phyloP scores from a whole-genome alignment of 1,284 basidiomycete genomes.

The Pterulicium gracile region DNA sequence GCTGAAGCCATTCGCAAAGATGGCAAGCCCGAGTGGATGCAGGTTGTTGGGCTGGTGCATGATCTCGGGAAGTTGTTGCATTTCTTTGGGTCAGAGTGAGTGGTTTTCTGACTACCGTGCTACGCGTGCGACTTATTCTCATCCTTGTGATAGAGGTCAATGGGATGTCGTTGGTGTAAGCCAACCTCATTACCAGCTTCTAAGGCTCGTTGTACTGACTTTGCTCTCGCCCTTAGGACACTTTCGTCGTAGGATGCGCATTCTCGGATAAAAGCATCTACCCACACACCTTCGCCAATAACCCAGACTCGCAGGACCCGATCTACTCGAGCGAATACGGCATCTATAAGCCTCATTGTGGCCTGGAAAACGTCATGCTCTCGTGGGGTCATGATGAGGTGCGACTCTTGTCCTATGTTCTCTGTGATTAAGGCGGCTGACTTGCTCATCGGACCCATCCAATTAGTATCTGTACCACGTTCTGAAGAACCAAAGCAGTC shows the following conservation, averaged over 20 bases:
- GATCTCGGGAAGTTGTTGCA: constrained; percentile 81
- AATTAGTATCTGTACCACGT: constrained; percentile 67
- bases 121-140: too few relatives aligned
- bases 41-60: constrained; percentile 81
- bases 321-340: constrained; percentile 76
- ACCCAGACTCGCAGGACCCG: constrained; percentile 65
- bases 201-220: constrained; percentile 5
- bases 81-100: constrained; percentile 64
- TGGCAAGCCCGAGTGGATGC: constrained; percentile 87
- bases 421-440: constrained; percentile 8
- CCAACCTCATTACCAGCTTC: constrained; percentile 11
- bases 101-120: constrained; percentile 7
- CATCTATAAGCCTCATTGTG: constrained; percentile 78
- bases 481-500: constrained; percentile 65
- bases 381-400: constrained; percentile 89
- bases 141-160: constrained; percentile 42
- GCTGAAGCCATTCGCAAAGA: constrained; percentile 86
- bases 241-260: constrained; percentile 80
- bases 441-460: constrained; percentile 8
- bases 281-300: constrained; percentile 72
- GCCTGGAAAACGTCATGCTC: constrained; percentile 85
- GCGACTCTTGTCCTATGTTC: constrained; percentile 13
- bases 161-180: constrained; percentile 87
- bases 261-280: constrained; percentile 82
- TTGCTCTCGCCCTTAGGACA: constrained; percentile 43